These are phyloP conservation scores for Carex scoparia DNA, from an alignment of 176 grass and related monocot genomes.

Conservation along the genomic window DNA sequence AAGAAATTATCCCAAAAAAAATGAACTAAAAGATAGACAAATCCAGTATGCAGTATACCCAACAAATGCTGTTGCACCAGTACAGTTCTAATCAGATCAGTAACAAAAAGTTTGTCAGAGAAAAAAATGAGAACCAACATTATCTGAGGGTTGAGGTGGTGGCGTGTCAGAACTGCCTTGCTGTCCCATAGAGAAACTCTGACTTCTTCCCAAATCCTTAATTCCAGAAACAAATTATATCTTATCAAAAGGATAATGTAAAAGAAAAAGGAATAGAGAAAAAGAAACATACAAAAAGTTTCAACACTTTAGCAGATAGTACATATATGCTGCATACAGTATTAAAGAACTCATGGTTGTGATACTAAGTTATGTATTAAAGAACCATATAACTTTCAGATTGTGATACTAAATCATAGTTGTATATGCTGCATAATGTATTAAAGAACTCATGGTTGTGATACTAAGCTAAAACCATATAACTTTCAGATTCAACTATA, in stretches of 20 bases:
- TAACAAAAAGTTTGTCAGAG: constrained; percentile 1
- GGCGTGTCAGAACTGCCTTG: constrained; percentile 31
- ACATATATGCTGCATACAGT: background rate
- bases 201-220: constrained; percentile 55
- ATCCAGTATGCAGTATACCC: background rate
- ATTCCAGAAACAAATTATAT: constrained; percentile 13
- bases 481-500: background rate
- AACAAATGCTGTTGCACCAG: background rate
- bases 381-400: background rate
- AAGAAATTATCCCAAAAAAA: background rate
- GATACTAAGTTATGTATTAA: background rate
- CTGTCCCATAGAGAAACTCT: constrained; percentile 40
- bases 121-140: constrained; percentile 41
- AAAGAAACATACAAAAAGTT: constrained; percentile 9
- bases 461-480: background rate
- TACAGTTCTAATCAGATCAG: background rate
- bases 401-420: too few species aligned
- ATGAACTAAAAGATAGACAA: background rate
- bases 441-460: background rate
- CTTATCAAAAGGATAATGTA: background rate
- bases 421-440: background rate
- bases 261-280: background rate
- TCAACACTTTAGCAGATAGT: background rate
- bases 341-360: background rate
- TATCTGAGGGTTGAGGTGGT: constrained; percentile 36